These are phyloP conservation scores for Triangularia verruculosa DNA, from an alignment of 2,329 filamentous ascomycete genomes.

Conservation along the genomic window DNA sequence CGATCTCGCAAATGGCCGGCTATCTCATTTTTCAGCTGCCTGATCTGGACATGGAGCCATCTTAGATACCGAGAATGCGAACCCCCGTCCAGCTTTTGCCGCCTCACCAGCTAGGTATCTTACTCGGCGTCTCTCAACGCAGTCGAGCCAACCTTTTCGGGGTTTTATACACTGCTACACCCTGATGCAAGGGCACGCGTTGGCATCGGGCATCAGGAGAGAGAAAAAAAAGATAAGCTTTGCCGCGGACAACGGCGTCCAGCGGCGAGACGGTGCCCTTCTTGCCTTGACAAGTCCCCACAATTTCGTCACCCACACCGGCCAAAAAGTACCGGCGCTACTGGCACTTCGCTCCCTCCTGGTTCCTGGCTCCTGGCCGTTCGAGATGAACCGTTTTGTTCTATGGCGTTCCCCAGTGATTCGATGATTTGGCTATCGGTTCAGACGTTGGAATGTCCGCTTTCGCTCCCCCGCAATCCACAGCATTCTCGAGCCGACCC, in stretches of 20 bases:
- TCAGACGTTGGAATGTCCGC: not conserved
- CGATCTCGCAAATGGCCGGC: not conserved
- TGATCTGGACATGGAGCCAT: not conserved
- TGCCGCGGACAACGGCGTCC: not conserved
- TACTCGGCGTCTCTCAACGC: not conserved
- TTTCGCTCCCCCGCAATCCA: not conserved
- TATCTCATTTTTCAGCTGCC: not conserved
- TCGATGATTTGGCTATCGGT: not conserved
- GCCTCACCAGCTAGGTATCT: not conserved
- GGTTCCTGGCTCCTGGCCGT: not conserved
- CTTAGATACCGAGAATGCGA: not conserved
- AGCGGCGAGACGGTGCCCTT: not conserved
- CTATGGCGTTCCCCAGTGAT: not conserved
- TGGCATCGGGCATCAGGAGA: not conserved
- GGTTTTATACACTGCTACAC: not conserved
- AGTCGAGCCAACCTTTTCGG: not conserved
- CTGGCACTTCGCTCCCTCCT: not conserved
- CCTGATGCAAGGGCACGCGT: not conserved
- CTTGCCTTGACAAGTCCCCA: not conserved
- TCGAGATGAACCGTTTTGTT: not conserved
- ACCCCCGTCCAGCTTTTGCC: not conserved
- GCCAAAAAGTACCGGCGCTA: not conserved
- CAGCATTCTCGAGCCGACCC: not conserved
- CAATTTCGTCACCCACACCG: not conserved
- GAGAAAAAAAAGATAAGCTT: not conserved